phyloP scores from a whole-genome alignment of 2,329 filamentous ascomycete species.

The Cercospora citrullina region DNA sequence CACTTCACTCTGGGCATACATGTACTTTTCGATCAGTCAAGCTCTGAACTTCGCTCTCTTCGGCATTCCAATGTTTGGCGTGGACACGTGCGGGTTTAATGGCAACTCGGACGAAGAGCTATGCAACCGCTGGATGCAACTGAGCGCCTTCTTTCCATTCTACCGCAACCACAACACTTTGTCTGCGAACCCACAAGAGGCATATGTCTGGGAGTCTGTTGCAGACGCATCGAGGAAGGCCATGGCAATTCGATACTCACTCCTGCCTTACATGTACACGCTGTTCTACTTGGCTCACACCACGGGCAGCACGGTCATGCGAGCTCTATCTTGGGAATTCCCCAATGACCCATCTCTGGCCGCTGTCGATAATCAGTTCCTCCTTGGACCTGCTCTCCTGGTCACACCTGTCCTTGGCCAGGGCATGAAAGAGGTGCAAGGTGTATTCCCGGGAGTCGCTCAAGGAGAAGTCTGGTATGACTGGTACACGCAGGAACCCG shows the following conservation, averaged over 20 bases:
- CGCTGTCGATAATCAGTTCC: slow-evolving; percentile 68
- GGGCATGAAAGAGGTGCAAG: slow-evolving; percentile 61
- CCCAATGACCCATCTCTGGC: slow-evolving; percentile 68
- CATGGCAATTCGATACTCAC: slow-evolving; percentile 68
- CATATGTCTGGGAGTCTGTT: slow-evolving; percentile 68
- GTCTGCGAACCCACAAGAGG: slow-evolving; percentile 64
- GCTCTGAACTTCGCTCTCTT: slow-evolving; percentile 73
- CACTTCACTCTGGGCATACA: slow-evolving; percentile 71
- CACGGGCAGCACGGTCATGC: slow-evolving; percentile 68
- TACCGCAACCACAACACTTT: slow-evolving; percentile 74
- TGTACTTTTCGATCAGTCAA: slow-evolving; percentile 76
- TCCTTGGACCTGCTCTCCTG: slow-evolving; percentile 66
- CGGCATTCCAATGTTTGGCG: slow-evolving; percentile 74
- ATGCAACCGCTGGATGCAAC: slow-evolving; percentile 36
- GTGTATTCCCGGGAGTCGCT: slow-evolving; percentile 67
- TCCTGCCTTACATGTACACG: slow-evolving; percentile 77
- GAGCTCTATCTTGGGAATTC: slow-evolving; percentile 73
- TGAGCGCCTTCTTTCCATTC: slow-evolving; percentile 71
- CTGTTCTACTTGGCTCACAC: slow-evolving; percentile 66
- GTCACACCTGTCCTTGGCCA: slow-evolving; percentile 68
- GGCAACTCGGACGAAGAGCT: slow-evolving; percentile 34
- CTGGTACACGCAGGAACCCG: slow-evolving; percentile 68
- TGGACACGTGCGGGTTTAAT: slow-evolving; percentile 60
- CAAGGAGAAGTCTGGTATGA: slow-evolving; percentile 70
- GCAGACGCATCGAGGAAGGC: slow-evolving; percentile 63